Percentiles rank a stretch among this genome's conserved stretches.
phyloP scores from a whole-genome alignment of 257 asterid genomes.

The Knoxia roxburghii region DNA sequence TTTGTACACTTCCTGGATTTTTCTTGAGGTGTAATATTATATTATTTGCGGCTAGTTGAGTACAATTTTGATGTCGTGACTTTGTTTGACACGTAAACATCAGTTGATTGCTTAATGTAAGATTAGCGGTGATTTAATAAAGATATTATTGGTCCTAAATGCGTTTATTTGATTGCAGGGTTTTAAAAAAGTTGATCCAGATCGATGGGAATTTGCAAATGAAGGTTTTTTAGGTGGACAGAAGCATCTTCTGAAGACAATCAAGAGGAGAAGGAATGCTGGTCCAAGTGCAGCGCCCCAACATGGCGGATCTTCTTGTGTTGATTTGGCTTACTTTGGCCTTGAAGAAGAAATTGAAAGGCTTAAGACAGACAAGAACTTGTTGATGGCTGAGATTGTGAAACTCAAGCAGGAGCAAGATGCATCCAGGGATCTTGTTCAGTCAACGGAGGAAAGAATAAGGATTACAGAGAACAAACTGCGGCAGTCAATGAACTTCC shows the following conservation, averaged over 20 bases:
- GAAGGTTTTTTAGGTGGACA: slow-evolving; percentile 91
- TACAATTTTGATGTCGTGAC: neutral
- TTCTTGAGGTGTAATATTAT: too few species aligned
- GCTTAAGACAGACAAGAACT: slow-evolving; percentile 46
- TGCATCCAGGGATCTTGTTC: slow-evolving; percentile 41
- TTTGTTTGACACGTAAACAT: neutral
- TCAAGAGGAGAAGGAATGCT: slow-evolving; percentile 65
- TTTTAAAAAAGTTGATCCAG: slow-evolving; percentile 83
- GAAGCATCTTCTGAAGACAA: slow-evolving; percentile 78
- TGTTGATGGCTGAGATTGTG: slow-evolving; percentile 52
- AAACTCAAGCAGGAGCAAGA: slow-evolving; percentile 74
- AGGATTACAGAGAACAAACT: slow-evolving; percentile 54
- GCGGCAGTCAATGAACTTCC: slow-evolving; percentile 54
- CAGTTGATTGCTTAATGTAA: slow-evolving; percentile 7
- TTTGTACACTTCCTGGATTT: too few species aligned
- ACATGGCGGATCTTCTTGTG: slow-evolving; percentile 45
- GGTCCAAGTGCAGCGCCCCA: slow-evolving; percentile 25
- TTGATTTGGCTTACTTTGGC: slow-evolving; percentile 59
- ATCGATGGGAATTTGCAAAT: slow-evolving; percentile 92
- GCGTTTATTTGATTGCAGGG: slow-evolving; percentile 52
- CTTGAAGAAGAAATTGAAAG: slow-evolving; percentile 71
- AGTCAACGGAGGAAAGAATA: slow-evolving; percentile 56
- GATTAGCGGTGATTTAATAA: neutral
- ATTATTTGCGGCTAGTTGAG: neutral
- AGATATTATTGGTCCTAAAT: neutral